A percentile compares a stretch with the other conserved stretches of the same genome.
These are phyloP conservation scores for Raphanus raphanistrum DNA, from an alignment of 345 rosid genomes.

Conservation along the genomic window DNA sequence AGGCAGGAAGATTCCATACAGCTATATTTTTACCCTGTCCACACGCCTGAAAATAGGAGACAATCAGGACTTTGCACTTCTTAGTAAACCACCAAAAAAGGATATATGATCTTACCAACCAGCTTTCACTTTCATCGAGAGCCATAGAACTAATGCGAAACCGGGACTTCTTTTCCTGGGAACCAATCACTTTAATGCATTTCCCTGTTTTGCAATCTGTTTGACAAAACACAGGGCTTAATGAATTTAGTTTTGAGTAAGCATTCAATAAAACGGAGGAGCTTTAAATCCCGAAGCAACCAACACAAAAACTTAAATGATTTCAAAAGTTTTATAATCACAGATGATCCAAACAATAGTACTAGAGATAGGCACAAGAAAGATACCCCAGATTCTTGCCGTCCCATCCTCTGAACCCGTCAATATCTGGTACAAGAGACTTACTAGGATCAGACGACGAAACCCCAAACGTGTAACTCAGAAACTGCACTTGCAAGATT, in stretches of 20 bases:
- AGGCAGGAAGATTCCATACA: slow-evolving; percentile 86
- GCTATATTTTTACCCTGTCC: slow-evolving; percentile 68
- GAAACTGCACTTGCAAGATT: not conserved
- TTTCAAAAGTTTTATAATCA: not conserved
- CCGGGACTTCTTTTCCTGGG: slow-evolving; percentile 48
- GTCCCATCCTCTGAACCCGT: slow-evolving; percentile 99
- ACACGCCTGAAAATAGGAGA: slow-evolving; percentile 56
- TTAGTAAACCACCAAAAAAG: too few species aligned
- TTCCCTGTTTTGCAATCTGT: slow-evolving; percentile 92
- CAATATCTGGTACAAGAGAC: slow-evolving; percentile 57
- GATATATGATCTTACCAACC: slow-evolving; percentile 71
- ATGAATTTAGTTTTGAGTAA: not conserved
- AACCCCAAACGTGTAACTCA: slow-evolving; percentile 7
- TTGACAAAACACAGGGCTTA: slow-evolving; percentile 15
- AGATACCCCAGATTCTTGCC: slow-evolving; percentile 90
- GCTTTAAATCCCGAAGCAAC: slow-evolving; percentile 3
- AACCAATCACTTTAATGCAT: slow-evolving; percentile 65
- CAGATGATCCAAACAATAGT: not conserved
- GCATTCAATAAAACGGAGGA: not conserved
- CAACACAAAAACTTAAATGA: slow-evolving; percentile 18
- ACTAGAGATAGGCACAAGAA: not conserved
- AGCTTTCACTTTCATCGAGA: slow-evolving; percentile 94
- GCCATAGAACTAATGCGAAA: slow-evolving; percentile 71
- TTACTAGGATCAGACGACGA: slow-evolving; percentile 8
- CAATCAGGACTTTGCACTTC: slow-evolving; percentile 3